Percentiles rank a stretch among this genome's conserved stretches.
These are phyloP conservation scores for Henckelia pumila DNA, from an alignment of 257 asterid genomes.

Conservation along the genomic window DNA sequence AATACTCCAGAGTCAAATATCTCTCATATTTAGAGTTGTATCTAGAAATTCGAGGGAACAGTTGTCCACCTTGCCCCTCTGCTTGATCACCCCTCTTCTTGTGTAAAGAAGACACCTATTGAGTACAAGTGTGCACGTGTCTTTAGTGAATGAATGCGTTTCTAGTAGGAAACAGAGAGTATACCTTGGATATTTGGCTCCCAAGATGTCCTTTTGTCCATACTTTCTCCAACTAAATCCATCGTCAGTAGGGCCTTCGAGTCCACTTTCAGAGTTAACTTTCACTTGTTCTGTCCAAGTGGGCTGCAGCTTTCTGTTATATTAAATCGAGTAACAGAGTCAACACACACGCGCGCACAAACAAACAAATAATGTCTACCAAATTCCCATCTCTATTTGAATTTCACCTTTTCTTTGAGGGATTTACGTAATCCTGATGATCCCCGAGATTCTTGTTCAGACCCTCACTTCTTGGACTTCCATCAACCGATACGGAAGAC, in stretches of 20 bases:
- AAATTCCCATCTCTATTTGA: background rate
- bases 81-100: background rate
- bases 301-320: constrained; percentile 66
- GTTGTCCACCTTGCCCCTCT: background rate
- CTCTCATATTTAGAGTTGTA: too few species aligned
- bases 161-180: constrained; percentile 7
- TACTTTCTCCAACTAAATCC: constrained; percentile 88
- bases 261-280: constrained; percentile 54
- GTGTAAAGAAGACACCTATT: constrained; percentile 24
- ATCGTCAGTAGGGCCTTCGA: constrained; percentile 79
- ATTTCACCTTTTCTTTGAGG: constrained; percentile 65
- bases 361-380: background rate
- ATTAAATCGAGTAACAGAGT: constrained; percentile 24
- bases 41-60: too few species aligned
- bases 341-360: background rate
- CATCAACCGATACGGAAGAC: constrained; percentile 53
- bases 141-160: constrained; percentile 36
- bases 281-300: constrained; percentile 72
- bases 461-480: constrained; percentile 53
- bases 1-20: too few species aligned
- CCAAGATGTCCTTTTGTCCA: constrained; percentile 57
- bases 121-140: background rate
- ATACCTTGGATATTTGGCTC: constrained; percentile 56
- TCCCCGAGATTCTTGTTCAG: constrained; percentile 32
- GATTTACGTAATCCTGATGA: constrained; percentile 31